Conservation (phyloP, 2,329 filamentous ascomycete genomes). For the Achaetomium macrosporum region DNA sequence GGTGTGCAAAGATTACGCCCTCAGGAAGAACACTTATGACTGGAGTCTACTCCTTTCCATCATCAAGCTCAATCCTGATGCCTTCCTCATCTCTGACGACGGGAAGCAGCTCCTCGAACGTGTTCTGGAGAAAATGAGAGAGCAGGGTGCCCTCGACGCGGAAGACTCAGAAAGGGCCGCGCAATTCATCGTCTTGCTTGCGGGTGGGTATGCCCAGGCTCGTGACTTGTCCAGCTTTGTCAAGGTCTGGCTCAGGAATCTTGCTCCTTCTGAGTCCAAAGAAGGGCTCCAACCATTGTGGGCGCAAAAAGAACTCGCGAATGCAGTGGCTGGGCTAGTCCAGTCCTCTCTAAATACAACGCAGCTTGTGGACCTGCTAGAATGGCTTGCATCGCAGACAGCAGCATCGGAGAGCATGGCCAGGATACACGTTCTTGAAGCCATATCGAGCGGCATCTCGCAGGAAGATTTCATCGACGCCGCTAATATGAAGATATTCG, state of each 20-base stretch:
- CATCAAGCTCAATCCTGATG: conserved; percentile 42
- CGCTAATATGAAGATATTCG: conserved; percentile 30
- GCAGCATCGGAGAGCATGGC: conserved; percentile 27
- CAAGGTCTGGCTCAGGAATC: conserved; percentile 41
- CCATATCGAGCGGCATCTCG: conserved; percentile 38
- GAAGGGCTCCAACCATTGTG: conserved; percentile 22
- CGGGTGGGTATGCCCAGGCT: conserved; percentile 39
- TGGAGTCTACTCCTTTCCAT: conserved; percentile 40
- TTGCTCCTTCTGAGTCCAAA: conserved; percentile 32
- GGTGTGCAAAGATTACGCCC: conserved; percentile 39
- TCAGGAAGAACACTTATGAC: conserved; percentile 32
- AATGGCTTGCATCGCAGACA: conserved; percentile 36
- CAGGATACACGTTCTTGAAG: conserved; percentile 38
- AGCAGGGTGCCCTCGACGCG: conserved; percentile 14
- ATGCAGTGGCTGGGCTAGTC: conserved; percentile 28
- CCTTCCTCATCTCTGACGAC: conserved; percentile 37
- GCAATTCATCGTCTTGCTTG: conserved; percentile 38
- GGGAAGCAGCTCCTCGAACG: conserved; percentile 36
- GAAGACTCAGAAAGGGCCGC: conserved; percentile 21
- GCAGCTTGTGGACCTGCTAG: conserved; percentile 40
- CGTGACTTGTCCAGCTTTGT: conserved; percentile 43
- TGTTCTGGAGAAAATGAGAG: conserved; percentile 34
- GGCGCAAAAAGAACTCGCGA: conserved; percentile 24
- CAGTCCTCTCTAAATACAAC: conserved; percentile 40
- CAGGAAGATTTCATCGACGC: conserved; percentile 40